Evolutionary conservation across 2,329 filamentous ascomycete species (phyloP).

Genomic region (Aspergillus alliaceus): DNA sequence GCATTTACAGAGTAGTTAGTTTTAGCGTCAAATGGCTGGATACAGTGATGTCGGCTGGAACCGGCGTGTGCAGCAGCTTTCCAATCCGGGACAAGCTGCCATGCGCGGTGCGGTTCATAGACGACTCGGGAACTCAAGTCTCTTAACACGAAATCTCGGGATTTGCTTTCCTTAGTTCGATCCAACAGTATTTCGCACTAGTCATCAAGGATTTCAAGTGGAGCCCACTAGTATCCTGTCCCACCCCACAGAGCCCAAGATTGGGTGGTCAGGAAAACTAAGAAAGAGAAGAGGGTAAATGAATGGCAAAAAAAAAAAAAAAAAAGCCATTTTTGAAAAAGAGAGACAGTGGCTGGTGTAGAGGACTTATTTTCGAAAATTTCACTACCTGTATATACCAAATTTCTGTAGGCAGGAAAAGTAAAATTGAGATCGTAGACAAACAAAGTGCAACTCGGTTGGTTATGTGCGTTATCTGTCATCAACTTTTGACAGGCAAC

Average conservation of each 20-base stretch:
- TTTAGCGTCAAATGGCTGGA: background rate
- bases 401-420: background rate
- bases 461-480: background rate
- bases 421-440: background rate
- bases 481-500: constrained; percentile 16
- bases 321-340: background rate
- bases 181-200: background rate
- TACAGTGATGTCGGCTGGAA: constrained; percentile 4
- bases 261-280: background rate
- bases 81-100: constrained; percentile 3
- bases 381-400: background rate
- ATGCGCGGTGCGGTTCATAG: background rate
- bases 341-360: too few species aligned
- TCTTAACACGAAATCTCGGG: constrained; percentile 3
- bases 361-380: too few species aligned
- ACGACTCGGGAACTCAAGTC: constrained; percentile 1
- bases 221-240: background rate
- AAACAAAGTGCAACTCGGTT: background rate
- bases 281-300: background rate
- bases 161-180: constrained; percentile 8
- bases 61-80: constrained; percentile 5
- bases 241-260: background rate
- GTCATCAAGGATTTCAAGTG: constrained; percentile 4
- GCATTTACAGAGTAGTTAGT: too few species aligned
- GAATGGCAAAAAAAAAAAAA: background rate